Conservation (phyloP, 2,329 filamentous ascomycete species). For the Alternaria sp. region DNA sequence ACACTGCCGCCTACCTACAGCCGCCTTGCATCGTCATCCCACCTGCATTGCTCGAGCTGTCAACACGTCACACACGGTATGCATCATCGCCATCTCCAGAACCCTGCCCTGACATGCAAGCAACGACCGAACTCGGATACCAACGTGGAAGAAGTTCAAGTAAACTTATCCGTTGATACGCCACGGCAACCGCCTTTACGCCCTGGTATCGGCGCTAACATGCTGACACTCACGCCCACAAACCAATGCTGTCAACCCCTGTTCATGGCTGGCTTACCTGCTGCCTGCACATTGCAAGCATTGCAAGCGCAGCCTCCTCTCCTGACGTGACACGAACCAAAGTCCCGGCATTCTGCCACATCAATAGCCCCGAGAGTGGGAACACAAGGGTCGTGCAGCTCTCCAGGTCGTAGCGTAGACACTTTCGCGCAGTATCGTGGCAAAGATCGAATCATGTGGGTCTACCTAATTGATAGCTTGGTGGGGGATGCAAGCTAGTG, state of each 20-base stretch:
- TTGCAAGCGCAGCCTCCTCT: conserved; percentile 1
- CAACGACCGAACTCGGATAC: neutral
- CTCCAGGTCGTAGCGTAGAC: conserved; percentile 1
- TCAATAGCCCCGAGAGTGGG: neutral
- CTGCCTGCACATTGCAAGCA: conserved; percentile 1
- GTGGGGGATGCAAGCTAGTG: neutral
- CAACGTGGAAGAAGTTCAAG: conserved; percentile 1
- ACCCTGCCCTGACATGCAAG: neutral
- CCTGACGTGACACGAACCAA: conserved; percentile 12
- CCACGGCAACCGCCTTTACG: conserved; percentile 4
- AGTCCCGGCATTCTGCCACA: conserved; percentile 3
- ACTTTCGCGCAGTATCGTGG: conserved; percentile 9
- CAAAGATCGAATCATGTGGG: conserved; percentile 6
- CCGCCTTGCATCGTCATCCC: conserved; percentile 9
- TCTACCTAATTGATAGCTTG: neutral
- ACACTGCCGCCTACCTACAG: neutral
- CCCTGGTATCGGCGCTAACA: neutral
- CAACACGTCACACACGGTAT: neutral
- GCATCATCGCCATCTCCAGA: neutral
- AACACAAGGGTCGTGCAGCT: conserved; percentile 7
- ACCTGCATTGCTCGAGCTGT: conserved; percentile 9
- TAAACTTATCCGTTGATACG: neutral
- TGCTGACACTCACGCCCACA: neutral
- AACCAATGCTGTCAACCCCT: neutral
- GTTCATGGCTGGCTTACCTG: conserved; percentile 8